Evolutionary conservation across 768 basidiomycete genomes (phyloP), one percentile per base, ranked within the genome.

Genomic region (Phanerodontia chrysosporium): DNA sequence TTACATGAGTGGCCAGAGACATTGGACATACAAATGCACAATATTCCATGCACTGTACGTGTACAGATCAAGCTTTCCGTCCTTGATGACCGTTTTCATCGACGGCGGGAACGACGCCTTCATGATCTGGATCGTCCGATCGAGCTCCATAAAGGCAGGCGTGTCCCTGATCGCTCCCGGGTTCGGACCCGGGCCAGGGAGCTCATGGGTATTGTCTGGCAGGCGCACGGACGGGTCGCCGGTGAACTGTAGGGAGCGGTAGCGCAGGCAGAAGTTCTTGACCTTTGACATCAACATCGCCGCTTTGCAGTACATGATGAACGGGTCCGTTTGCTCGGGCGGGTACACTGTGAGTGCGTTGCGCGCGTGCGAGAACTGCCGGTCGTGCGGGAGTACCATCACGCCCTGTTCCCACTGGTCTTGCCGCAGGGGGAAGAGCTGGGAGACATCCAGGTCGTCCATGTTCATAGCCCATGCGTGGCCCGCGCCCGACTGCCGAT

Each of bases 401-500:
- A 88, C 87, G 55, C 87, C 87, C 64, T 78, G 73, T 58, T 85
- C 77, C 64, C 85, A 87, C 29, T 83, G 78, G 39, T 83, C 81
- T 9, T 77, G 77, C 42, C 83, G 78, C 14, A 87, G 74, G 0
- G 89, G 88, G 28, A 91, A 75, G n/a, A 89, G 70, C 60, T 90
- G 89, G 21, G 83, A 83, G 21, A 92, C 77, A 64, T 90, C 89
- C 58, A 83, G 78, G 66, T 92, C 89, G 60, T 91, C 90, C 9
- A 91, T 73, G 60, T 80, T 80, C 61, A 84, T 75, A 0, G 89
- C 85, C 84, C 89, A 91, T 16, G 85, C 85, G 64, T 89, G 90
- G 30, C 83, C 82, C 59, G 80, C 81, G 9, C 87, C 84, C 58
- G 84, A 81, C 59, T 85, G 79, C 22, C 89, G 83, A 62, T 91